Base-by-base conservation (phyloP, 192 early-diverging fungal species). In the Backusella luteola region DNA sequence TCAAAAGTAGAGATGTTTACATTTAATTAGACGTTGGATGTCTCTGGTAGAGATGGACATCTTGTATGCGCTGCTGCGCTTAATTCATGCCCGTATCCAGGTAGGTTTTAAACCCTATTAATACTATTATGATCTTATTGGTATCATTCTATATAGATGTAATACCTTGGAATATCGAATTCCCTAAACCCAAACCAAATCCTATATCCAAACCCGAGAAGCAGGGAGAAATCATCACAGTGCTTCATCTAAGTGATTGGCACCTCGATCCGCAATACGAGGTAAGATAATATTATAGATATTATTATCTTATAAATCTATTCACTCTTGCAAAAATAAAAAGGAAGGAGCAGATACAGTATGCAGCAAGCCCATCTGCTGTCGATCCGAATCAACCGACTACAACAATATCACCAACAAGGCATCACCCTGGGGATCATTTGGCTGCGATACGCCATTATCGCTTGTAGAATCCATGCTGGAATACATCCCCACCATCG, bases 191-290 rank as follows among this genome's bases (percentile, higher is more conserved):
- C 11, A 86, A 84, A 52, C 87, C 87, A 15, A 86, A 82, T 44
- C 87, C 85, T 11, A 78, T 75, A 2, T 8, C 78, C 17, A 9
- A 41, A 2, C 32, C 39, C 38, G 79, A 77, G 26, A 63, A 63
- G n/a, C 21, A 63, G 11, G 56, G 23, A 12, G 23, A 63, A 63
- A 4, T 63, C 19, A 29, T 63, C 8, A 63, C 84, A 34, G 80
- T 88, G 15, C 69, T 88, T 34, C 87, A 88, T 66, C 74, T 88
- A 32, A 85, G 83, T n/a, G 87, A 88, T 77, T 87, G 86, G 85
- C 87, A 88, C 73, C 78, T 86, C 11, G 87, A 88, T 44, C 87
- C 87, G 3, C 41, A 80, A 6, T 88, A 88, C 39, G 63, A 80
- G 32, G 76, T 83, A 49, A 73, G 14, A 23, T 14, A 12, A 23